phyloP scores from a whole-genome alignment of 2,329 filamentous ascomycete species.

The Phoma herbarum region DNA sequence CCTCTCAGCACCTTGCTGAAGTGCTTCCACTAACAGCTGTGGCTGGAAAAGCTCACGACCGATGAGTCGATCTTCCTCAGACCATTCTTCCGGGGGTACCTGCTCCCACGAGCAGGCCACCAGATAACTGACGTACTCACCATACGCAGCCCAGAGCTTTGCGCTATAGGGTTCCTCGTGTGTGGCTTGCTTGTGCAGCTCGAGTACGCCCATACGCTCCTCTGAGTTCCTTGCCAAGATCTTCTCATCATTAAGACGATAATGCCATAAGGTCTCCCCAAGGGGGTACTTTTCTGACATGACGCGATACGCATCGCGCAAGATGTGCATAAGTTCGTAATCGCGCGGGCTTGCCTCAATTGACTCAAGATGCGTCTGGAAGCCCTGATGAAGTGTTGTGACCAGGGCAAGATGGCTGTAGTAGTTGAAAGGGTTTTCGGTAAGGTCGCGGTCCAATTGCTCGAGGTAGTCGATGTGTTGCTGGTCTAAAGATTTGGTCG shows the following conservation, averaged over 20 bases:
- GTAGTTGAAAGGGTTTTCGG: conserved; percentile 60
- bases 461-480: conserved; percentile 56
- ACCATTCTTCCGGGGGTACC: conserved; percentile 57
- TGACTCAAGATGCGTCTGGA: conserved; percentile 52
- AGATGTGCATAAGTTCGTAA: conserved; percentile 56
- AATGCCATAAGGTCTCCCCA: conserved; percentile 80
- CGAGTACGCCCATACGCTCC: conserved; percentile 73
- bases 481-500: conserved; percentile 54
- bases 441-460: conserved; percentile 54
- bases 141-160: conserved; percentile 79
- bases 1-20: conserved; percentile 75
- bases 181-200: conserved; percentile 75
- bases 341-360: conserved; percentile 49
- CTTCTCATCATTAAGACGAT: conserved; percentile 78
- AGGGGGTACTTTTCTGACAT: conserved; percentile 73
- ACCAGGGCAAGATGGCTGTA: conserved; percentile 59
- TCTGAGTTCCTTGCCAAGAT: conserved; percentile 69
- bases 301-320: conserved; percentile 62
- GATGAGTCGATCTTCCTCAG: conserved; percentile 73
- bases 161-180: conserved; percentile 76
- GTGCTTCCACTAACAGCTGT: conserved; percentile 71
- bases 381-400: conserved; percentile 58
- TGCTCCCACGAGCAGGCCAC: conserved; percentile 70
- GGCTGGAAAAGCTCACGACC: conserved; percentile 77
- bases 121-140: conserved; percentile 78